Conservation (phyloP, 306 rosid genomes). For the Quercus alba region DNA sequence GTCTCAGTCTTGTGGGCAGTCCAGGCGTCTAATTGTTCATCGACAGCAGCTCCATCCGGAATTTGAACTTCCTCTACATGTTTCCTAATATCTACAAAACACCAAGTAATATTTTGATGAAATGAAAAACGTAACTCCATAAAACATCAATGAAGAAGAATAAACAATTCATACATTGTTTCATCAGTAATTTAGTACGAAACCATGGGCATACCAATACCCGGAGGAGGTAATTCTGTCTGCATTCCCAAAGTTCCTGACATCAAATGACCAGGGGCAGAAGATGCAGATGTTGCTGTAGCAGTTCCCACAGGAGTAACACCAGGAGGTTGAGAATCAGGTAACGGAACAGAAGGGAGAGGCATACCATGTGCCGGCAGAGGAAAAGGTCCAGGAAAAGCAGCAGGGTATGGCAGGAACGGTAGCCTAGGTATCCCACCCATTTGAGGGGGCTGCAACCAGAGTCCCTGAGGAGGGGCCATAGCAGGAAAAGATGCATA, state of each 20-base stretch:
- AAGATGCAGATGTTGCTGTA: slow-evolving; percentile 19
- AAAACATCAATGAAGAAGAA: neutral
- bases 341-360: slow-evolving; percentile 60
- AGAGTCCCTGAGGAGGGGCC: slow-evolving; percentile 68
- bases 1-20: slow-evolving; percentile 85
- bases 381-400: slow-evolving; percentile 70
- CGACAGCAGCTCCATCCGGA: slow-evolving; percentile 29
- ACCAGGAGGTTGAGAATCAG: slow-evolving; percentile 96
- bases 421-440: slow-evolving; percentile 64
- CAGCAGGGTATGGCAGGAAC: slow-evolving; percentile 56
- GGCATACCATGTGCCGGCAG: slow-evolving; percentile 61
- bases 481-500: slow-evolving; percentile 57
- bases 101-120: slow-evolving; percentile 12
- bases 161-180: slow-evolving; percentile 19
- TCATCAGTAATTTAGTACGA: slow-evolving; percentile 18
- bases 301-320: slow-evolving; percentile 63
- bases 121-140: slow-evolving; percentile 17
- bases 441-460: slow-evolving; percentile 80
- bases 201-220: slow-evolving; percentile 43
- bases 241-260: slow-evolving; percentile 48
- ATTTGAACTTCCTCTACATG: slow-evolving; percentile 35
- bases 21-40: slow-evolving; percentile 77
- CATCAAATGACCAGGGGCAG: slow-evolving; percentile 36
- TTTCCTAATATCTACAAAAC: slow-evolving; percentile 47
- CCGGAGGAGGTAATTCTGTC: slow-evolving; percentile 43